A percentile compares a stretch with the other conserved stretches of the same genome.
Evolutionary conservation across 2,329 filamentous ascomycete species (phyloP).

Genomic region (Fusarium heterosporum): DNA sequence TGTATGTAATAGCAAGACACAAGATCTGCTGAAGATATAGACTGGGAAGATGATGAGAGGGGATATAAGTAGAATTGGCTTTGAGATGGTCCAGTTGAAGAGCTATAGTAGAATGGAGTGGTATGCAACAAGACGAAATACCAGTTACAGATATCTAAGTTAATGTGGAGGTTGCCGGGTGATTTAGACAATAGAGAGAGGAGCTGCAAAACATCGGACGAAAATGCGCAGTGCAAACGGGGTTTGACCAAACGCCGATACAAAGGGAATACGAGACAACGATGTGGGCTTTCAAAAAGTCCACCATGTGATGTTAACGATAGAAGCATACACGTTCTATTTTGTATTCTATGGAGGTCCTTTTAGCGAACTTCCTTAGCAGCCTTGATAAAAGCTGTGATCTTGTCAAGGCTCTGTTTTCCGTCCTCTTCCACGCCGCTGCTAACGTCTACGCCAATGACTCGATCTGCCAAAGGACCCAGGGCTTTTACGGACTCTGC

Average conservation of each 20-base stretch:
- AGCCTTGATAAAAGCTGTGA: slow-evolving; percentile 80
- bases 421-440: slow-evolving; percentile 91
- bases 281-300: background rate
- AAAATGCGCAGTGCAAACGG: background rate
- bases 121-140: background rate
- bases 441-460: slow-evolving; percentile 91
- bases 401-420: slow-evolving; percentile 83
- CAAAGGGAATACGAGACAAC: background rate
- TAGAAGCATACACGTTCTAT: slow-evolving; percentile 14
- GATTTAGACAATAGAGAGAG: slow-evolving; percentile 13
- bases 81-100: background rate
- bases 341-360: slow-evolving; percentile 48
- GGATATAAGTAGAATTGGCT: background rate
- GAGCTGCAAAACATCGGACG: background rate
- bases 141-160: background rate
- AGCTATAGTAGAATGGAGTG: background rate
- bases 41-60: background rate
- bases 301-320: background rate
- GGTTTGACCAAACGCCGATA: background rate
- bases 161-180: slow-evolving; percentile 4
- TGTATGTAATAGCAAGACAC: background rate
- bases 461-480: slow-evolving; percentile 68
- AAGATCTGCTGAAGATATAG: background rate
- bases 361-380: slow-evolving; percentile 68
- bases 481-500: slow-evolving; percentile 71